These are phyloP conservation scores for Fusarium temperatum DNA, from an alignment of 2,329 filamentous ascomycete species.

Conservation along the genomic window DNA sequence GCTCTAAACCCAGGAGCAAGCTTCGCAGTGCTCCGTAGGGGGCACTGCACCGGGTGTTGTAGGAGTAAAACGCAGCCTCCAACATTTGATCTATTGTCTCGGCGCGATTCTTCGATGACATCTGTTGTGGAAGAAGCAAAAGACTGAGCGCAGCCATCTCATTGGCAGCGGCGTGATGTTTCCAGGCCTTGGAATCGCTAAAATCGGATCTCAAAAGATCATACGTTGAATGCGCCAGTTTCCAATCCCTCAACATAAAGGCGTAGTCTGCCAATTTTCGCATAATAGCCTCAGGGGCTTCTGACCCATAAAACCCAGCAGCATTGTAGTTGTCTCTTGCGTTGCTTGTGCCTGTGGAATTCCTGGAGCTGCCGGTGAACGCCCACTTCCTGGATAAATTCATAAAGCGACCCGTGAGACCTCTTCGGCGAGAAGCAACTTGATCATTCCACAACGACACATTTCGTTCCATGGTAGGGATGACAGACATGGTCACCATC, in stretches of 20 bases:
- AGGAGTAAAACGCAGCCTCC: slow-evolving; percentile 91
- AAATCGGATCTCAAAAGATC: slow-evolving; percentile 90
- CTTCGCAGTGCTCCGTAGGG: slow-evolving; percentile 84
- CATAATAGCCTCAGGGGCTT: slow-evolving; percentile 88
- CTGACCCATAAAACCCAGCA: slow-evolving; percentile 82
- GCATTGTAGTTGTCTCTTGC: slow-evolving; percentile 79
- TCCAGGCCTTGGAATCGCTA: slow-evolving; percentile 96
- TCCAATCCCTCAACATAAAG: slow-evolving; percentile 97
- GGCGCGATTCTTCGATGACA: slow-evolving; percentile 77
- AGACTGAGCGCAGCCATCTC: slow-evolving; percentile 93
- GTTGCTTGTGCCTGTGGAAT: slow-evolving; percentile 61
- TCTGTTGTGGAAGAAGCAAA: slow-evolving; percentile 76
- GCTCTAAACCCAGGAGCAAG: slow-evolving; percentile 79
- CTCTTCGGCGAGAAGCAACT: slow-evolving; percentile 87
- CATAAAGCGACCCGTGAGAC: slow-evolving; percentile 92
- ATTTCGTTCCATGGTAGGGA: slow-evolving; percentile 95
- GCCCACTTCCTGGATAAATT: slow-evolving; percentile 91
- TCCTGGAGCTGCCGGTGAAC: slow-evolving; percentile 75
- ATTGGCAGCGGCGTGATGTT: slow-evolving; percentile 89
- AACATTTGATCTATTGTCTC: slow-evolving; percentile 89
- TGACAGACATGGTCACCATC: slow-evolving; percentile 92
- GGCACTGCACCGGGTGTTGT: slow-evolving; percentile 82
- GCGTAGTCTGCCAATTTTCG: slow-evolving; percentile 93
- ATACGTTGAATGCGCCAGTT: slow-evolving; percentile 89
- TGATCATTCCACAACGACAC: slow-evolving; percentile 97